These are phyloP conservation scores for Cladobotryum mycophilum DNA, from an alignment of 2,329 filamentous ascomycete species.

Conservation along the genomic window DNA sequence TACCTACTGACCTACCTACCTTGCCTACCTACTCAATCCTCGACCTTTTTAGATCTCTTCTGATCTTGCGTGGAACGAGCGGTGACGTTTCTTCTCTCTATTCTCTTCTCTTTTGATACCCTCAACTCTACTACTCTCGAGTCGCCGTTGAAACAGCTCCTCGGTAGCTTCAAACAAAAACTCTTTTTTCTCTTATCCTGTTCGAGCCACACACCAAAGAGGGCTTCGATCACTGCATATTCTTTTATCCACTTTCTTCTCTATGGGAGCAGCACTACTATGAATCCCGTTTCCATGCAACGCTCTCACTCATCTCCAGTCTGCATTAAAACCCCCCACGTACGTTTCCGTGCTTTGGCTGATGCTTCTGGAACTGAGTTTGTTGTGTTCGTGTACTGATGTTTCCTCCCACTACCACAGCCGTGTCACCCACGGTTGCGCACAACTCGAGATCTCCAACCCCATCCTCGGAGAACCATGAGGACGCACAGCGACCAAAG, in stretches of 20 bases:
- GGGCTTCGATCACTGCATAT: too few relatives aligned
- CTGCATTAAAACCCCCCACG: conserved; percentile 50
- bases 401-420: conserved; percentile 19
- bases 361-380: conserved; percentile 5
- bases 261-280: conserved; percentile 41
- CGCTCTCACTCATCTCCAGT: conserved; percentile 57
- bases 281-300: conserved; percentile 51
- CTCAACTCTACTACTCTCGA: not conserved
- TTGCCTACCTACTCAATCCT: not conserved
- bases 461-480: conserved; percentile 47
- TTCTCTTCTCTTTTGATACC: not conserved
- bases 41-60: not conserved
- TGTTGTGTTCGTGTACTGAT: conserved; percentile 23
- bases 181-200: not conserved
- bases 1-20: not conserved
- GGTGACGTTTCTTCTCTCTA: not conserved
- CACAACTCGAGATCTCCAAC: conserved; percentile 47
- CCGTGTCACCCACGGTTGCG: conserved; percentile 26
- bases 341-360: conserved; percentile 38
- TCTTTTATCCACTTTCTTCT: conserved; percentile 6
- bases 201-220: not conserved
- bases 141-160: not conserved
- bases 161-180: too few relatives aligned
- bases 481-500: conserved; percentile 43
- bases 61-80: not conserved